Base-by-base conservation (phyloP, 2,329 filamentous ascomycete species). In the Alternaria arbusti region DNA sequence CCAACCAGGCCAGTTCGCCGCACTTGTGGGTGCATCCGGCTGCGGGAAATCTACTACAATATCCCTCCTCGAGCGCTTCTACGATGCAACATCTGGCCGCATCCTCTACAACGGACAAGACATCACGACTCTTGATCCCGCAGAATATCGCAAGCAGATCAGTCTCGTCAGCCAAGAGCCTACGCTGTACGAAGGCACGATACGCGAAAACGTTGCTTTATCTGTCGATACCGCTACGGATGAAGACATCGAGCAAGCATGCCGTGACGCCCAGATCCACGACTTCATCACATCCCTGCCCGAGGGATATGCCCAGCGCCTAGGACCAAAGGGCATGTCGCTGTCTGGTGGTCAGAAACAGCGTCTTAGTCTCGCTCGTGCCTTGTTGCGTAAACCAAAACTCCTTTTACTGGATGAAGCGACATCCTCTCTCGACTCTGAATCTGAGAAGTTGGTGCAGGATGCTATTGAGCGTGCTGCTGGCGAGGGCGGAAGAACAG, bases 11-110 rank as follows among this genome's bases (percentile, higher is more conserved):
- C 88, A 91, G 73, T 92, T 91, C 71, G 89, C 87, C 0, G 90
- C 89, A 1, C 82, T 93, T 1, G 90, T 93, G 6, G 90, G 91
- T 2, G 86, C 90, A 1, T 90, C 88, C 1, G 68, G 90, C 0
- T 91, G 89, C 62, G 90, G 90, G 36, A 92, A 94, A 81, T 91
- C 89, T 0, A 92, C 88, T 15, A 88, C 92, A 46, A 87, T 95
- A 36, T 81, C 81, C 1, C 80, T 88, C 3, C 80, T 88, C 9
- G 84, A 87, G 68, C 81, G 89, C 40, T 94, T 94, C 79, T 95
- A 95, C 76, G 87, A 92, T 44, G 80, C 89, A 0, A 82, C 86
- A 15, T 82, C 84, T 11, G 93, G 93, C 6, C 81, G 82, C 6
- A 89, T 96, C 57, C 81, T 89, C 0, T 86, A 88, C 74, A 80